phyloP scores from a whole-genome alignment of 306 rosid genomes.

The Fragaria vesca region DNA sequence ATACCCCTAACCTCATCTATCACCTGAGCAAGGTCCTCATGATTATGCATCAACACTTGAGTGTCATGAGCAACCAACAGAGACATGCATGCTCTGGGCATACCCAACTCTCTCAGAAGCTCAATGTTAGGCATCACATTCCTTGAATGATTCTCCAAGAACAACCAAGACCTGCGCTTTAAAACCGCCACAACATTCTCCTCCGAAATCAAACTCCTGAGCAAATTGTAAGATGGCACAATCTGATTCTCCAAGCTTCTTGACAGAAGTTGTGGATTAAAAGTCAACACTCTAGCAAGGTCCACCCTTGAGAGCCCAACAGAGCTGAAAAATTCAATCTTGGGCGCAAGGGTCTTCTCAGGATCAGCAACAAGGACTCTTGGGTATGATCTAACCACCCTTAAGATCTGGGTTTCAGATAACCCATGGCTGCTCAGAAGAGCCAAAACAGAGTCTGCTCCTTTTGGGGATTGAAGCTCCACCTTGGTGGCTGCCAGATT shows the following conservation, averaged over 20 bases:
- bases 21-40: not conserved
- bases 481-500: constrained; percentile 10
- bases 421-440: constrained; percentile 32
- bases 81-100: constrained; percentile 22
- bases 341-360: constrained; percentile 41
- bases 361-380: constrained; percentile 19
- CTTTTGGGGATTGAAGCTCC: not conserved
- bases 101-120: constrained; percentile 33
- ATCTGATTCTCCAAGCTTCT: constrained; percentile 35
- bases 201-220: constrained; percentile 31
- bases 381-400: constrained; percentile 17
- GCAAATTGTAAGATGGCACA: constrained; percentile 27
- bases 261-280: not conserved
- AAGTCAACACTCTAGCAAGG: constrained; percentile 18
- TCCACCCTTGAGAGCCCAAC: constrained; percentile 34
- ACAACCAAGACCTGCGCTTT: not conserved
- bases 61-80: constrained; percentile 18
- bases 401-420: constrained; percentile 27
- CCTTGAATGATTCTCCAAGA: not conserved
- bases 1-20: constrained; percentile 34
- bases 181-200: not conserved
- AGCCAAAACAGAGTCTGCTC: constrained; percentile 24
- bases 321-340: constrained; percentile 34
- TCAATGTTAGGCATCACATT: constrained; percentile 21
- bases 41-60: not conserved